Evolutionary conservation across 192 early-diverging fungal genomes (phyloP), one percentile per base, ranked within the genome.

Genomic region (Umbelopsis vinacea): DNA sequence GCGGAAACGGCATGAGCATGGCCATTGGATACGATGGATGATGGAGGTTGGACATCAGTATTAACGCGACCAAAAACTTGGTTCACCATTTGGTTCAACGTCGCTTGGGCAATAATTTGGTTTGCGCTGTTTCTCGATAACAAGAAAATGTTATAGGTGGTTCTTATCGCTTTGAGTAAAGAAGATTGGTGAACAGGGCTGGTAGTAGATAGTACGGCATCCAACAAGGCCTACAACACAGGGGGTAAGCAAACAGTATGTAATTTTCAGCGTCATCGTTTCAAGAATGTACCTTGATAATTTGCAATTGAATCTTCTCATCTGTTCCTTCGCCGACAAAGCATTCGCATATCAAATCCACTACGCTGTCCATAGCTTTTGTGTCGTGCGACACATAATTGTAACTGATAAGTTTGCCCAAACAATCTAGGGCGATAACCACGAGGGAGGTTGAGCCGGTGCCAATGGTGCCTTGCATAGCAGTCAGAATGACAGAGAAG

Each of bases 231-330:
- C 85, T 89, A 71, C 26, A 26, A 70, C 46, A 45, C 69, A 50
- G 22, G 14, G 12, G 60, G 29, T 55, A 43, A 50, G 57, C 19
- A 29, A 45, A 70, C 21, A 29, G 2, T 26, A 19, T 26, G 12
- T 38, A 24, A n/a, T 22, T 38, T 26, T n/a, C 22, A 6, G 26
- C 24, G 4, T 43, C 21, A 37, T 50, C 40, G 40, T 43, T 43
- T 43, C 40, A 43, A 43, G 6, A 43, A 43, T 43, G 40, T 75
- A 87, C 89, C 81, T 96, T 96, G 66, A 96, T 88, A 11, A 98
- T 92, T 74, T 98, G 96, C 70, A 96, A 70, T 77, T 96, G 94
- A 11, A 98, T 89, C 68, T 89, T 92, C 24, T 96, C 94, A 66
- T 92, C 92, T 0, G 92, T 95, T 40, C 81, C 77, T 69, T 94